These are phyloP conservation scores for Hyphopichia khmerensis DNA, from an alignment of 1,139 yeast genomes.

Conservation along the genomic window DNA sequence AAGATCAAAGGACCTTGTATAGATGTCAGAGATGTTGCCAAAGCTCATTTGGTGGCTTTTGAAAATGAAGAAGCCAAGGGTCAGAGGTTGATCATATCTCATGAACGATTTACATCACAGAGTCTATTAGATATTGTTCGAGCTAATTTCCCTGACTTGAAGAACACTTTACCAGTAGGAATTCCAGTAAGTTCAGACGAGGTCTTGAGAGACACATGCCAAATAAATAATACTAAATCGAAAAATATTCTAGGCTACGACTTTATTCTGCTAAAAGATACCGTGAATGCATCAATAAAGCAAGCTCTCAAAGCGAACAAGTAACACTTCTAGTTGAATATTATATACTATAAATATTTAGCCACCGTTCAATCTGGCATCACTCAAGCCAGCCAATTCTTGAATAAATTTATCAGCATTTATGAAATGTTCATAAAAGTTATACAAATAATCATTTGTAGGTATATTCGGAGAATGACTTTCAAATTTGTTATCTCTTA, in stretches of 20 bases:
- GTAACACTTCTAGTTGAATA: too few relatives aligned
- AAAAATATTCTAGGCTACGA: constrained; percentile 32
- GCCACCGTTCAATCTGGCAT: neutral
- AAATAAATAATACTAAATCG: constrained; percentile 35
- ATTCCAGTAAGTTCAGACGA: neutral
- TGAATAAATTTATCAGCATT: constrained; percentile 27
- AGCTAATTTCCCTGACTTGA: constrained; percentile 25
- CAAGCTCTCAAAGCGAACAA: constrained; percentile 22
- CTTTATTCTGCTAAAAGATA: constrained; percentile 33
- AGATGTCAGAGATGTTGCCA: constrained; percentile 45
- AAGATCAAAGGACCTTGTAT: constrained; percentile 31
- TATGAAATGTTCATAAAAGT: constrained; percentile 19
- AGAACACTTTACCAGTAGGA: constrained; percentile 11
- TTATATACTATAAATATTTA: too few relatives aligned
- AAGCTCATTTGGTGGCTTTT: constrained; percentile 32
- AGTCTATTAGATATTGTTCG: constrained; percentile 31
- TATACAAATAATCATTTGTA: neutral
- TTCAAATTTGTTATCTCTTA: too few relatives aligned
- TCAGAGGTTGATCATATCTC: constrained; percentile 24
- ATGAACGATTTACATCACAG: constrained; percentile 32
- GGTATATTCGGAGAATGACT: neutral
- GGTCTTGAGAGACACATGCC: constrained; percentile 6
- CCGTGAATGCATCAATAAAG: constrained; percentile 41
- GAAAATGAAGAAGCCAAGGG: constrained; percentile 22
- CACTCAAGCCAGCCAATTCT: constrained; percentile 17